Evolutionary conservation across 495 filamentous ascomycete genomes (phyloP).

Genomic region (Cladorrhinum samala): DNA sequence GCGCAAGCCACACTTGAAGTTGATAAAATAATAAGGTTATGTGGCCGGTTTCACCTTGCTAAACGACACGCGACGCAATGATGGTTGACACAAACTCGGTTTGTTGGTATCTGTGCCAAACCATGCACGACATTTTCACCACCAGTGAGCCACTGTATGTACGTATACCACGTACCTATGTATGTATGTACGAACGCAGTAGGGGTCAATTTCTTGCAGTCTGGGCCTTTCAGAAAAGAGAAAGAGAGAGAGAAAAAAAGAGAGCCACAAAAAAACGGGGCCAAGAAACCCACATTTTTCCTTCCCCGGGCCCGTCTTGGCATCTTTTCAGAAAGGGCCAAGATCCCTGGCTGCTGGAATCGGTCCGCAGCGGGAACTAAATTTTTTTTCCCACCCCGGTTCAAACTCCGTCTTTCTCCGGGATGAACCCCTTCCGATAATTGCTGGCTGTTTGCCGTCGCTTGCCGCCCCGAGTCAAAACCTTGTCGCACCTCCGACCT

Average conservation of each 20-base stretch:
- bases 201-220: too few species aligned
- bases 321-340: neutral
- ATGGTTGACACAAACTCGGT: too few species aligned
- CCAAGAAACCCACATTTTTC: conserved; percentile 7
- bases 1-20: neutral
- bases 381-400: conserved; percentile 9
- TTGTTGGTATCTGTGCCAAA: too few species aligned
- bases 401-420: conserved; percentile 8
- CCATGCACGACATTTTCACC: too few species aligned
- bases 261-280: neutral
- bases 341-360: conserved; percentile 14
- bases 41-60: neutral
- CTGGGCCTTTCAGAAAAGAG: too few species aligned
- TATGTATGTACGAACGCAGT: too few species aligned
- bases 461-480: conserved; percentile 4
- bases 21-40: conserved; percentile 4
- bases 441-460: neutral
- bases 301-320: conserved; percentile 3
- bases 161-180: too few species aligned
- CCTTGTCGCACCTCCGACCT: neutral
- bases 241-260: neutral
- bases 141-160: too few species aligned
- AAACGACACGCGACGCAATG: too few species aligned
- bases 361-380: conserved; percentile 7
- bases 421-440: neutral